Percentiles rank a stretch among this genome's conserved stretches.
Conservation (phyloP, 352 stramenopile species). For the Phytophthora podocarpi region DNA sequence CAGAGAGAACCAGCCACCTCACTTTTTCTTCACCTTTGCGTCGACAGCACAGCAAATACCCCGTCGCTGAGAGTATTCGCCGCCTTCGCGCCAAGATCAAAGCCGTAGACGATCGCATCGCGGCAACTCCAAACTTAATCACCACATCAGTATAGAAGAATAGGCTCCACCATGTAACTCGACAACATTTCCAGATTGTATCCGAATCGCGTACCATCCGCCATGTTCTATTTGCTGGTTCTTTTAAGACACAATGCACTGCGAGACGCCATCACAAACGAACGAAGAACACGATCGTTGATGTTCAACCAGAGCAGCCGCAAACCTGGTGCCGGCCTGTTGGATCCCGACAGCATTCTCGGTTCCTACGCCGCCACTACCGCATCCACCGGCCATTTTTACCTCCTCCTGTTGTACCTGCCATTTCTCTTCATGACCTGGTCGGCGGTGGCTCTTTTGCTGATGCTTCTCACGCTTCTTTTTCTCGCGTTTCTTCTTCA, state of each 20-base stretch:
- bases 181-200: slow-evolving; percentile 3
- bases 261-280: slow-evolving; percentile 32
- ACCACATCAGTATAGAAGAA: neutral
- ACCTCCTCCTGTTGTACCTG: slow-evolving; percentile 20
- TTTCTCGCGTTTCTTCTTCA: slow-evolving; percentile 46
- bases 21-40: slow-evolving; percentile 66
- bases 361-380: slow-evolving; percentile 9
- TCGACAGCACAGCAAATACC: slow-evolving; percentile 45
- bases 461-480: slow-evolving; percentile 38
- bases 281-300: slow-evolving; percentile 41
- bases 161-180: neutral
- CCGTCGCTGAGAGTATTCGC: slow-evolving; percentile 47
- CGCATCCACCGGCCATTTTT: slow-evolving; percentile 9
- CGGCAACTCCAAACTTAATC: slow-evolving; percentile 10
- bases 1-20: slow-evolving; percentile 35
- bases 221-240: slow-evolving; percentile 20
- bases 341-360: slow-evolving; percentile 12
- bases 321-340: slow-evolving; percentile 20
- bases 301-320: slow-evolving; percentile 26
- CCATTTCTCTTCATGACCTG: slow-evolving; percentile 11
- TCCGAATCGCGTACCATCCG: slow-evolving; percentile 1
- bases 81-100: slow-evolving; percentile 43
- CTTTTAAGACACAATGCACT: slow-evolving; percentile 42
- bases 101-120: slow-evolving; percentile 48
- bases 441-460: slow-evolving; percentile 7